These are phyloP conservation scores for Plantago major DNA, from an alignment of 257 asterid species.

Conservation along the genomic window DNA sequence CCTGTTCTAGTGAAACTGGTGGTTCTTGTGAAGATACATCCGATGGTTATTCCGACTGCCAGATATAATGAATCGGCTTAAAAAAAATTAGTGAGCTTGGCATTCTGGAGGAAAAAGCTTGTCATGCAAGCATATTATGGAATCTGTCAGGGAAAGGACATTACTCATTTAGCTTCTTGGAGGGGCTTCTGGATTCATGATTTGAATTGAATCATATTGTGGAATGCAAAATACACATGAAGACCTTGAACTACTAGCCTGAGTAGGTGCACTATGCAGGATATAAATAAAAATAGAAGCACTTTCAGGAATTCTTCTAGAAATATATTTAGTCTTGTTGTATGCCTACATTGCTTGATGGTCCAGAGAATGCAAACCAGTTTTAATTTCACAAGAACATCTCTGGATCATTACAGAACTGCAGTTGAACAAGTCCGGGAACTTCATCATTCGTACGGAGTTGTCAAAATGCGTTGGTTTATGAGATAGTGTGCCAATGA, in stretches of 20 bases:
- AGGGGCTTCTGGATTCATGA: slow-evolving; percentile 11
- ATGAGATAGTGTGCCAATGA: no score
- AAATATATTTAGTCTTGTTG: slow-evolving; percentile 17
- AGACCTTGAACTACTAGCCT: slow-evolving; percentile 11
- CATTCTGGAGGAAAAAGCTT: not conserved
- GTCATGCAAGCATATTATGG: not conserved
- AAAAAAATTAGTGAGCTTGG: slow-evolving; percentile 7
- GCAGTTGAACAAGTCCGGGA: not conserved
- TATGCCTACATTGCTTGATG: slow-evolving; percentile 17
- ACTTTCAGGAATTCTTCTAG: slow-evolving; percentile 17
- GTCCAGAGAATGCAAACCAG: not conserved
- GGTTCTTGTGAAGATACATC: no score
- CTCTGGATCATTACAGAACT: not conserved
- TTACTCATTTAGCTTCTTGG: not conserved
- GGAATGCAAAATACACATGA: slow-evolving; percentile 10
- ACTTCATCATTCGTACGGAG: not conserved
- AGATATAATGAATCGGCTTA: not conserved
- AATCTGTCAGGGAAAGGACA: not conserved
- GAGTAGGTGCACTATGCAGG: slow-evolving; percentile 18
- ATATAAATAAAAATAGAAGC: slow-evolving; percentile 23
- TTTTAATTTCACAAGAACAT: slow-evolving; percentile 2
- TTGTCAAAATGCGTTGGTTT: no score
- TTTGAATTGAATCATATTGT: not conserved
- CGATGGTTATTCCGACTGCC: no score
- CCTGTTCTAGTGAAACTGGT: no score